These are phyloP conservation scores for Aspergillus bridgeri DNA, from an alignment of 495 filamentous ascomycete species.

Conservation along the genomic window DNA sequence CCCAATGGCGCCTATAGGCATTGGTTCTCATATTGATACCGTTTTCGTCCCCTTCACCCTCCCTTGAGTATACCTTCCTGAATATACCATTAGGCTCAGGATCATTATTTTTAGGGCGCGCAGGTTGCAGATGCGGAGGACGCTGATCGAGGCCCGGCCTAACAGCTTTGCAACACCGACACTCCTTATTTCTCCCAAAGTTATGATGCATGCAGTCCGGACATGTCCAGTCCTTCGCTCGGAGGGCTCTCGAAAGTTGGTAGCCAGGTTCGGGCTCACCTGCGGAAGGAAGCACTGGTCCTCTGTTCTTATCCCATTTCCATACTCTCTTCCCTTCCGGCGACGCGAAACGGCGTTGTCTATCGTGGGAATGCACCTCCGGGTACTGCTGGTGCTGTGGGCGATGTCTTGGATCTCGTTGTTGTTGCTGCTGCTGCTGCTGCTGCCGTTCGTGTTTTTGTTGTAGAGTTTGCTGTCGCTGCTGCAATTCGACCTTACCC, in stretches of 20 bases:
- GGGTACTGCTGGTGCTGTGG: neutral
- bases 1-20: constrained; percentile 4
- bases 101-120: too few relatives aligned
- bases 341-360: neutral
- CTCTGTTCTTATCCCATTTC: neutral
- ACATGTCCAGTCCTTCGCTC: constrained; percentile 41
- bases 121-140: too few relatives aligned
- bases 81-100: too few relatives aligned
- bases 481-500: constrained; percentile 8
- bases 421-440: neutral
- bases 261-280: neutral
- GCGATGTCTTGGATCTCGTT: neutral
- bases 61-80: constrained; percentile 26
- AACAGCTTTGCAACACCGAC: constrained; percentile 30
- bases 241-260: constrained; percentile 8
- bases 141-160: constrained; percentile 18
- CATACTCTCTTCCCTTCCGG: neutral
- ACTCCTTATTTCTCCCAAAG: constrained; percentile 21
- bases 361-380: neutral
- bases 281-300: neutral
- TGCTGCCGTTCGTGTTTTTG: constrained; percentile 2
- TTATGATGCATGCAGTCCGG: constrained; percentile 26
- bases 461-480: constrained; percentile 1
- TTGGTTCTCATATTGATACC: constrained; percentile 2
- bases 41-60: constrained; percentile 13